Evolutionary conservation across 163 green algal species (phyloP).

Genomic region (Coccomyxa subellipsoidea): DNA sequence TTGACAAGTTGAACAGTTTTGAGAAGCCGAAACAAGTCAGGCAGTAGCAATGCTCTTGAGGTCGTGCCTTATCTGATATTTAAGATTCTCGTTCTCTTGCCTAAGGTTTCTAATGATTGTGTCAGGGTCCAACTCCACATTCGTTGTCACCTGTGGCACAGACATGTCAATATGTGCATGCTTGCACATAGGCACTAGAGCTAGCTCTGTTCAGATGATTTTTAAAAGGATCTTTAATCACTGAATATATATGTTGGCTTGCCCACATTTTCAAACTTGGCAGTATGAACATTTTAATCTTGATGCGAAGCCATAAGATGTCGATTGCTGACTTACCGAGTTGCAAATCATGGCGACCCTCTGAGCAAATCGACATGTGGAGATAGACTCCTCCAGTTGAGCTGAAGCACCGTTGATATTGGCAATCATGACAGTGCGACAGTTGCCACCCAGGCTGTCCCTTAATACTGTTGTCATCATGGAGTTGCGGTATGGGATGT

Average conservation of each 20-base stretch:
- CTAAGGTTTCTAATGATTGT: slow-evolving; percentile 56
- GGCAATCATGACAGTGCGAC: slow-evolving; percentile 74
- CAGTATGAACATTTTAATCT: not conserved
- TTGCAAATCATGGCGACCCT: slow-evolving; percentile 65
- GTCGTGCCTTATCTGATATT: slow-evolving; percentile 40
- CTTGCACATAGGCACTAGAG: not conserved
- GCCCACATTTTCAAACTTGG: not conserved
- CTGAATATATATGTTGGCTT: not conserved
- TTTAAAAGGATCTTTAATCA: no score
- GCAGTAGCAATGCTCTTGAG: not conserved
- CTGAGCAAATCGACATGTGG: slow-evolving; percentile 67
- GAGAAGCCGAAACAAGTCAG: not conserved
- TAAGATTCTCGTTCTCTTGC: slow-evolving; percentile 52
- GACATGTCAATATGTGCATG: not conserved
- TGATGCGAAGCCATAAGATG: not conserved
- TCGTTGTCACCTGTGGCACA: slow-evolving; percentile 45
- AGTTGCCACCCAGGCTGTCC: slow-evolving; percentile 80
- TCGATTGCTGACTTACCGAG: slow-evolving; percentile 20
- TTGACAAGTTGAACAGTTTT: not conserved
- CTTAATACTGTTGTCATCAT: slow-evolving; percentile 74
- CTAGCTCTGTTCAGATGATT: no score
- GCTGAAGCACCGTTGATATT: slow-evolving; percentile 61
- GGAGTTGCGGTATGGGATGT: slow-evolving; percentile 36
- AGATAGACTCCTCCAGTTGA: slow-evolving; percentile 64
- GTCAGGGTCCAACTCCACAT: slow-evolving; percentile 65